Evolutionary conservation across 73 alveolate genomes (phyloP), one percentile per base, ranked within the genome.

Genomic region (Breviolum minutum): DNA sequence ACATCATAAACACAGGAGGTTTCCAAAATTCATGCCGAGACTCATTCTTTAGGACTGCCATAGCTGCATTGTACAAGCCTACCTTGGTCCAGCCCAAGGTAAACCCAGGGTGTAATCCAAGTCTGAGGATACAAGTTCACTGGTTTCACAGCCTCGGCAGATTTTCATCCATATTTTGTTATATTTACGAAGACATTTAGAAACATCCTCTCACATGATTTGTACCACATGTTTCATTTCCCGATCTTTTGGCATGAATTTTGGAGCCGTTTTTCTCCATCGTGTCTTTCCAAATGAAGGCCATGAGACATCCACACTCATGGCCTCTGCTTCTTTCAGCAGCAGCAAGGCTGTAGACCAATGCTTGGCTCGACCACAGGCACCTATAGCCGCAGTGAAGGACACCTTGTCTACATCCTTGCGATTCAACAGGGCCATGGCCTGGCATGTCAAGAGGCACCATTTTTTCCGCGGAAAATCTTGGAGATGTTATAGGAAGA

Each of bases 301-400:
- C 48, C 87, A 73, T 2, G 97, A 62, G 63, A 73, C 88, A 26
- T 90, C 97, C 96, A 77, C 73, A 61, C 8, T 16, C 73, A 89
- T 48, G 63, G 30, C 87, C 26, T 73, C 77, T 29, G 63, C 40
- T 3, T 73, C 40, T 63, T 32, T 2, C 63, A 90, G 76, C 74
- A 90, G 97, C 88, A 6, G 88, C 76, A 90, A 20, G 32, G 88
- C 97, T 74, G 63, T 8, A n/a, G 22, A 30, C 97, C 97, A 90
- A 27, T 54, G 97, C 11, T 30, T 60, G 63, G 92, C 54, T 48
- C 92, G 54, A 60, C 69, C 87, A 29, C 81, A 40, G 73, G 97
- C 87, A 40, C 87, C 87, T 66, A 90, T 5, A 29, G 88, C 63
- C 8, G 87, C 87, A 26, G 81, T 66, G 77, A 40, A 77, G 87